phyloP scores from a whole-genome alignment of 2,329 filamentous ascomycete species.

The Sclerotinia borealis region DNA sequence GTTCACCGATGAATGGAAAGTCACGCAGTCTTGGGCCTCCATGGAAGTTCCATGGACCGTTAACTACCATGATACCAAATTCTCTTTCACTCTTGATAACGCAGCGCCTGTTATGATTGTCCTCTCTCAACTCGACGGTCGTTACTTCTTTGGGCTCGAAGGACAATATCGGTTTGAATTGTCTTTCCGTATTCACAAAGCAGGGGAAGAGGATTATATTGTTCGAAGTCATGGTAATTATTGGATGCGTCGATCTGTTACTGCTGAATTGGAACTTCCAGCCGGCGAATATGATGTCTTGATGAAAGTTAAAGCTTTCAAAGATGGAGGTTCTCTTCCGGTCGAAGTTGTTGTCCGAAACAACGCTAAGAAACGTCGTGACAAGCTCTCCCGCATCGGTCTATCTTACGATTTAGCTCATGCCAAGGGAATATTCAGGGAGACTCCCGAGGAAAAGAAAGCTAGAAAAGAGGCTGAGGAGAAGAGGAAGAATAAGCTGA shows the following conservation, averaged over 20 bases:
- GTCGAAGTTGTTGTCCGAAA: slow-evolving; percentile 41
- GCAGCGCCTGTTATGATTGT: slow-evolving; percentile 52
- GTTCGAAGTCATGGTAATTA: slow-evolving; percentile 43
- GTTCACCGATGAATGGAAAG: slow-evolving; percentile 53
- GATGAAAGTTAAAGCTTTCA: slow-evolving; percentile 46
- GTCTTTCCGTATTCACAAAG: slow-evolving; percentile 43
- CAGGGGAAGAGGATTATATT: slow-evolving; percentile 51
- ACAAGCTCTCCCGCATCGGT: slow-evolving; percentile 55
- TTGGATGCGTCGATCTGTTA: slow-evolving; percentile 50
- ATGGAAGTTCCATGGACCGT: slow-evolving; percentile 55
- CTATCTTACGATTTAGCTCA: slow-evolving; percentile 56
- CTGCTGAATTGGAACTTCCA: slow-evolving; percentile 51
- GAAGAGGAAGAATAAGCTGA: slow-evolving; percentile 36
- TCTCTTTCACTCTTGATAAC: slow-evolving; percentile 50
- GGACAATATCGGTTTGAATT: slow-evolving; percentile 50
- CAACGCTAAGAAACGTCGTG: slow-evolving; percentile 34
- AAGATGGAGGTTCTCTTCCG: slow-evolving; percentile 37
- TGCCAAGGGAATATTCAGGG: slow-evolving; percentile 48
- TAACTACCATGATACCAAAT: slow-evolving; percentile 55
- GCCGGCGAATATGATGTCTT: slow-evolving; percentile 52
- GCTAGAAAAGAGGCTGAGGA: slow-evolving; percentile 41
- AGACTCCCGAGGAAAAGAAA: slow-evolving; percentile 38
- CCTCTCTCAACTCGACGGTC: slow-evolving; percentile 53
- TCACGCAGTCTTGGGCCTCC: slow-evolving; percentile 55
- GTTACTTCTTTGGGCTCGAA: slow-evolving; percentile 55